Base-by-base conservation (phyloP, 768 basidiomycete genomes). In the Sporobolomyces roseus region DNA sequence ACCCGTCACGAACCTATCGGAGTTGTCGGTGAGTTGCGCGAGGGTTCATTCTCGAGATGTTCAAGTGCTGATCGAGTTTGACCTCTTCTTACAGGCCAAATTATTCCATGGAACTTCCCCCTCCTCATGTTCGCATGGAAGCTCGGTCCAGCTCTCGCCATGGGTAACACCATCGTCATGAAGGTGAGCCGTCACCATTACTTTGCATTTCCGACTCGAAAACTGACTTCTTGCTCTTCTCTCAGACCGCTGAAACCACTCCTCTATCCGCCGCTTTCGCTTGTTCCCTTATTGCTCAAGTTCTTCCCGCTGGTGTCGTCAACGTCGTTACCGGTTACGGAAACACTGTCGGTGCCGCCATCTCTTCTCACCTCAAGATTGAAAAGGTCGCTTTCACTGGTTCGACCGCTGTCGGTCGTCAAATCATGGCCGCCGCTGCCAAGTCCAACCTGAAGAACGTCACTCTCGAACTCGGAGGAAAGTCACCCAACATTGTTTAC, bases 401-500 rank as follows among this genome's bases (percentile, higher is more conserved):
- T 4, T 88, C 87, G 66, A 90, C 89, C 2, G 80, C 86, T 46
- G 85, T 87, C 29, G 92, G 93, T 13, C 84, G 90, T 16, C 86
- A 85, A 73, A 83, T 94, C 76, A 82, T 91, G 82, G 85, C 89
- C 74, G 87, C 89, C 4, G 84, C 91, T 4, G 85, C 89, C 1
- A 85, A 86, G 78, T 85, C 84, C 35, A 96, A 94, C 76, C 77
- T 96, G 74, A 96, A 94, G 81, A 84, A 84, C 65, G 86, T 90
- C 59, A 88, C 89, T 2, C 84, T 91, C 36, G 90, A 91, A 78
- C 82, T 91, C 29, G 90, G 90, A 36, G 74, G 75, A 53, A 74
- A 68, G 66, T 70, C 66, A 10, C 73, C 72, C 43, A 74, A 76
- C 51, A 82, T 91, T 74, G 82, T 91, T 70, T 89, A 88, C 75